These are phyloP conservation scores for Globisporangium megalacanthum DNA, from an alignment of 352 stramenopile genomes.

Conservation along the genomic window DNA sequence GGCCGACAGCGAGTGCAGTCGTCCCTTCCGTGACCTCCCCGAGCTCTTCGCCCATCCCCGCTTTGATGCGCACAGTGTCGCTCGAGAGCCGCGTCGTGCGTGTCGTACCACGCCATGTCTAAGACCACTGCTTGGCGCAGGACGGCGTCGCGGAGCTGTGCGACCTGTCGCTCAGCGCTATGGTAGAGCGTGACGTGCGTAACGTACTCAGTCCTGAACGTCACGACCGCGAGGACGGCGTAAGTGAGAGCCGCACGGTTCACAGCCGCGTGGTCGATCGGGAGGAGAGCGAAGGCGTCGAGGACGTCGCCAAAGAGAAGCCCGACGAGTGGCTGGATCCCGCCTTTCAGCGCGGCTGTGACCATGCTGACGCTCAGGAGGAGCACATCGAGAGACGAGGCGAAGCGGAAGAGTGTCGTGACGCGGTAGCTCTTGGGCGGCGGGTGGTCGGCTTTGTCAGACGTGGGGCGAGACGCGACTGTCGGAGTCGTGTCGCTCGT, in stretches of 20 bases:
- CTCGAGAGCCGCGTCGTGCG: constrained; percentile 14
- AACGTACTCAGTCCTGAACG: constrained; percentile 16
- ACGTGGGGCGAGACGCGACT: not conserved
- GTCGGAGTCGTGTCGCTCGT: not conserved
- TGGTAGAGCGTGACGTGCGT: constrained; percentile 15
- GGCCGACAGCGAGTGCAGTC: constrained; percentile 2
- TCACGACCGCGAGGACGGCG: constrained; percentile 9
- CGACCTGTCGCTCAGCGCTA: constrained; percentile 20
- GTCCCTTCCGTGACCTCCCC: not conserved
- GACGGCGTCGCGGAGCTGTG: constrained; percentile 8
- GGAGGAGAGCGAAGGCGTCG: constrained; percentile 8
- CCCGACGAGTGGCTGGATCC: not conserved
- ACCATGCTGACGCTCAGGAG: not conserved
- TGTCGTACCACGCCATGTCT: constrained; percentile 23
- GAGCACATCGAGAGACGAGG: not conserved
- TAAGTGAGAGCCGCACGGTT: constrained; percentile 13
- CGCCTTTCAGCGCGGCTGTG: not conserved
- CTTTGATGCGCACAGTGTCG: constrained; percentile 26
- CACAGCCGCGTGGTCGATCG: constrained; percentile 10
- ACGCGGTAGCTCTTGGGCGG: not conserved
- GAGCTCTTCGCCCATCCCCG: constrained; percentile 23
- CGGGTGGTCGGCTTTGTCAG: not conserved
- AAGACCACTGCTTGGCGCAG: constrained; percentile 19
- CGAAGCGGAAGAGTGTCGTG: not conserved
- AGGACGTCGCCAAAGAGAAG: constrained; percentile 18